phyloP scores from a whole-genome alignment of 192 early-diverging fungal species.

The Lobulomyces angularis region DNA sequence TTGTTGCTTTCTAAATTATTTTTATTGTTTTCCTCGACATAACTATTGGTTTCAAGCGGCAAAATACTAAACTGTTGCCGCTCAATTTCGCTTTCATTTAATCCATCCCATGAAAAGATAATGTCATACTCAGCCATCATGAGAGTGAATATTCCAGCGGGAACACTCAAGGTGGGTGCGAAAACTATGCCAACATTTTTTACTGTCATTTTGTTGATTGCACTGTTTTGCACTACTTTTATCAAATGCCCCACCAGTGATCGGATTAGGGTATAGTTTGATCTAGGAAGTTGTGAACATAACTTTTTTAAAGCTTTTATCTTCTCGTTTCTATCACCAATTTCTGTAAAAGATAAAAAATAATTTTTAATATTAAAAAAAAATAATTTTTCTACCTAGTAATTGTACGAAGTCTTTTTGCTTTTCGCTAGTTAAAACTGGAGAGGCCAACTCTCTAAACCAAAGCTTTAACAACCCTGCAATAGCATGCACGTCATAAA shows the following conservation, averaged over 20 bases:
- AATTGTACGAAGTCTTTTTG: conserved; percentile 72
- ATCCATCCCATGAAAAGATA: conserved; percentile 30
- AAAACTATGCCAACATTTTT: conserved; percentile 95
- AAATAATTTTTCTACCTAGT: conserved; percentile 25
- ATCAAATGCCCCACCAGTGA: conserved; percentile 82
- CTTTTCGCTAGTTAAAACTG: conserved; percentile 81
- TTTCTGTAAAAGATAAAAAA: conserved; percentile 29
- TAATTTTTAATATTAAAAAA: too few relatives aligned
- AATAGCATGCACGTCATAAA: conserved; percentile 88
- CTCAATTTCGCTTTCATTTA: too few relatives aligned
- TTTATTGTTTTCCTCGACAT: too few relatives aligned
- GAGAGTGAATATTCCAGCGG: conserved; percentile 83
- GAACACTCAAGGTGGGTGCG: conserved; percentile 85
- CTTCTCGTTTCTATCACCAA: conserved; percentile 66
- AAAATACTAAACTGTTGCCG: too few relatives aligned
- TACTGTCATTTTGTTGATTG: conserved; percentile 87
- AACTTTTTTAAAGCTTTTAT: conserved; percentile 71
- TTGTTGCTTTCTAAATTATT: too few relatives aligned
- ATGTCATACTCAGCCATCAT: conserved; percentile 68
- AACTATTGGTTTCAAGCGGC: too few relatives aligned
- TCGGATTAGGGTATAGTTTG: conserved; percentile 83
- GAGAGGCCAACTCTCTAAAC: conserved; percentile 75
- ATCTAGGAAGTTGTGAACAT: conserved; percentile 61
- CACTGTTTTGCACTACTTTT: conserved; percentile 68
- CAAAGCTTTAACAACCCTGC: conserved; percentile 86